Conservation (phyloP, 352 stramenopile species). For the Phytophthora ohioensis region DNA sequence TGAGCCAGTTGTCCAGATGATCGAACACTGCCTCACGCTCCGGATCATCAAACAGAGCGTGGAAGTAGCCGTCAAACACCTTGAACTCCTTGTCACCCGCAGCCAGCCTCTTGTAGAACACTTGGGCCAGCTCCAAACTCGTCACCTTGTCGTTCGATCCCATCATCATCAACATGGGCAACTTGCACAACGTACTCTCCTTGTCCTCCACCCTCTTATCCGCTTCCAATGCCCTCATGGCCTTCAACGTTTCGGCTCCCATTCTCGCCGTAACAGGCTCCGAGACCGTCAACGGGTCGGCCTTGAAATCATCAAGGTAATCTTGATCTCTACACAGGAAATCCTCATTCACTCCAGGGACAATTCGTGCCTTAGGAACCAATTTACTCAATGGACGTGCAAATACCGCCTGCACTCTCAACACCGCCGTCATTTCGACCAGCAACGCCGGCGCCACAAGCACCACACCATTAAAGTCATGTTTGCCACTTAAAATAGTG, state of each 20-base stretch:
- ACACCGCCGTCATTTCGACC: constrained; percentile 58
- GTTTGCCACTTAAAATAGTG: constrained; percentile 54
- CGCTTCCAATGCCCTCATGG: constrained; percentile 45
- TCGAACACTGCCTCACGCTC: constrained; percentile 59
- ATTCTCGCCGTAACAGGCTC: constrained; percentile 53
- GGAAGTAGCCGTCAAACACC: constrained; percentile 63
- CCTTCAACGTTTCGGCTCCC: constrained; percentile 50
- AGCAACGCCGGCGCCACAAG: constrained; percentile 64
- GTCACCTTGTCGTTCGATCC: constrained; percentile 64
- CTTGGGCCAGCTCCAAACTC: constrained; percentile 50
- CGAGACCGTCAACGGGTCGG: constrained; percentile 55
- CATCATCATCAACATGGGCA: constrained; percentile 57
- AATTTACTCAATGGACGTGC: constrained; percentile 52
- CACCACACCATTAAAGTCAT: constrained; percentile 57
- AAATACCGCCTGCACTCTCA: constrained; percentile 56
- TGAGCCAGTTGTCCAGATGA: constrained; percentile 55
- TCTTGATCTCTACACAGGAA: constrained; percentile 43
- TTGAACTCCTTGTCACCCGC: constrained; percentile 68
- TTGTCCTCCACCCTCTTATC: constrained; percentile 45
- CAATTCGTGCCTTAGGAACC: constrained; percentile 60
- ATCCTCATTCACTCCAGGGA: constrained; percentile 59
- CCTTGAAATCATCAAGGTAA: constrained; percentile 51
- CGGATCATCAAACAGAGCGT: constrained; percentile 73
- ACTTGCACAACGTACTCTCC: constrained; percentile 37
- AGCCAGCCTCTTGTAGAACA: constrained; percentile 57